A percentile compares a stretch with the other conserved stretches of the same genome.
These are phyloP conservation scores for Nitzschia putrida DNA, from an alignment of 108 stramenopile species.

Conservation along the genomic window DNA sequence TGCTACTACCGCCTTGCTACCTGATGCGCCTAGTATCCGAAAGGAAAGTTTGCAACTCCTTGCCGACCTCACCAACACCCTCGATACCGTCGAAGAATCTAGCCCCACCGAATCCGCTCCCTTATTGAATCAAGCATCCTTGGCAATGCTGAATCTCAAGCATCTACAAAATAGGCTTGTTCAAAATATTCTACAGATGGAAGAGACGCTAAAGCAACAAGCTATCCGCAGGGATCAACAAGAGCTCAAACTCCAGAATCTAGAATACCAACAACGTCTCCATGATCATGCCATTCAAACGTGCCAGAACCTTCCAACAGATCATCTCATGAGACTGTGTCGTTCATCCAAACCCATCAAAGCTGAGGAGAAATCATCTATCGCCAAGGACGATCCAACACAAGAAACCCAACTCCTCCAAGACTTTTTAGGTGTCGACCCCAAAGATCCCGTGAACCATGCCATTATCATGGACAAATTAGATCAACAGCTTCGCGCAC, in stretches of 20 bases:
- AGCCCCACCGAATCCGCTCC: slow-evolving; percentile 3
- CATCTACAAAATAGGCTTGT: slow-evolving; percentile 32
- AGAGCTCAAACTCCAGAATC: slow-evolving; percentile 30
- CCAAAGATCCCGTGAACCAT: slow-evolving; percentile 18
- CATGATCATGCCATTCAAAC: slow-evolving; percentile 19
- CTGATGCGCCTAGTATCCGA: not conserved
- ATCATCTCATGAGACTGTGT: slow-evolving; percentile 18
- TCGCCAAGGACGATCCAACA: not conserved
- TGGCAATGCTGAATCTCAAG: slow-evolving; percentile 29
- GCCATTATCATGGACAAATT: slow-evolving; percentile 10
- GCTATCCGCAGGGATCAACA: slow-evolving; percentile 6
- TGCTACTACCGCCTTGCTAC: not conserved
- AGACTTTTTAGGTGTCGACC: slow-evolving; percentile 13
- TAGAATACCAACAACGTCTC: slow-evolving; percentile 29
- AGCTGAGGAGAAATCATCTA: not conserved
- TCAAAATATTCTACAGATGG: slow-evolving; percentile 9
- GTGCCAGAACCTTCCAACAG: slow-evolving; percentile 1
- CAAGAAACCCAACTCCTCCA: not conserved
- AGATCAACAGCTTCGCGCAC: slow-evolving; percentile 30
- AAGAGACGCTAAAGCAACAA: slow-evolving; percentile 13
- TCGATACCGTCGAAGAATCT: slow-evolving; percentile 12
- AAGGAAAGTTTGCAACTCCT: not conserved
- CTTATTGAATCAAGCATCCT: slow-evolving; percentile 13
- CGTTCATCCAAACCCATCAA: not conserved
- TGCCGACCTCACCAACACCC: not conserved